Percentiles rank a stretch among this genome's conserved stretches.
phyloP scores from a whole-genome alignment of 176 grass and related monocot species.

The Oryza officinalis region DNA sequence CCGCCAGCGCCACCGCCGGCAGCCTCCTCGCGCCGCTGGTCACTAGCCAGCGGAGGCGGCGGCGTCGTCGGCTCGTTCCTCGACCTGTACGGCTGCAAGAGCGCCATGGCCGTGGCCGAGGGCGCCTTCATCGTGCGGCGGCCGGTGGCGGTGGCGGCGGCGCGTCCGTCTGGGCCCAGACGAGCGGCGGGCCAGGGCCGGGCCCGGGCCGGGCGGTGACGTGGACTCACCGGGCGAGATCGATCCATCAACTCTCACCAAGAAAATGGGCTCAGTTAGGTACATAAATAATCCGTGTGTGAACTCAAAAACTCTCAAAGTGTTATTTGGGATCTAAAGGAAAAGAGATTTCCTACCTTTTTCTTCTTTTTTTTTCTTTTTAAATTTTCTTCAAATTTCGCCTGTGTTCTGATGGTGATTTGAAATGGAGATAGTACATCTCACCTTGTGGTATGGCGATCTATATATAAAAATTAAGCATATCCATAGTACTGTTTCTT shows the following conservation, averaged over 20 bases:
- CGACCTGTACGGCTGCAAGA: conserved; percentile 76
- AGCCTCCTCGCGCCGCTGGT: conserved; percentile 8
- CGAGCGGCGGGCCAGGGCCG: conserved; percentile 9
- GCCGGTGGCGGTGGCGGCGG: conserved; percentile 38
- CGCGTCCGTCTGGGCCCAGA: not conserved
- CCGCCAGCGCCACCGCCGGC: not conserved
- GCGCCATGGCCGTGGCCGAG: conserved; percentile 54
- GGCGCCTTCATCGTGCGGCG: conserved; percentile 58
- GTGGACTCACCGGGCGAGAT: conserved; percentile 3
- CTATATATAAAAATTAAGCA: not conserved
- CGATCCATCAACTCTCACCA: conserved; percentile 2
- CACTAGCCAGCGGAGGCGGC: not conserved
- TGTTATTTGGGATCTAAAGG: conserved; percentile 33
- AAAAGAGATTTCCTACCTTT: conserved; percentile 3
- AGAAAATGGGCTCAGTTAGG: conserved; percentile 18
- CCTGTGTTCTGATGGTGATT: conserved; percentile 2
- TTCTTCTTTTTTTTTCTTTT: not conserved
- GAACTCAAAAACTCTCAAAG: not conserved
- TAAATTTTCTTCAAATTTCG: not conserved
- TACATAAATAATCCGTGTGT: conserved; percentile 61
- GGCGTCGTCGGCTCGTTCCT: conserved; percentile 39
- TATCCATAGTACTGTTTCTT: not conserved
- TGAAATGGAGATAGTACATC: not conserved
- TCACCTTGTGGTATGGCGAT: not conserved
- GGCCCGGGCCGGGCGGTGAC: conserved; percentile 39